phyloP scores from a whole-genome alignment of 2,329 filamentous ascomycete species.

The Dothideomycetes sp. region DNA sequence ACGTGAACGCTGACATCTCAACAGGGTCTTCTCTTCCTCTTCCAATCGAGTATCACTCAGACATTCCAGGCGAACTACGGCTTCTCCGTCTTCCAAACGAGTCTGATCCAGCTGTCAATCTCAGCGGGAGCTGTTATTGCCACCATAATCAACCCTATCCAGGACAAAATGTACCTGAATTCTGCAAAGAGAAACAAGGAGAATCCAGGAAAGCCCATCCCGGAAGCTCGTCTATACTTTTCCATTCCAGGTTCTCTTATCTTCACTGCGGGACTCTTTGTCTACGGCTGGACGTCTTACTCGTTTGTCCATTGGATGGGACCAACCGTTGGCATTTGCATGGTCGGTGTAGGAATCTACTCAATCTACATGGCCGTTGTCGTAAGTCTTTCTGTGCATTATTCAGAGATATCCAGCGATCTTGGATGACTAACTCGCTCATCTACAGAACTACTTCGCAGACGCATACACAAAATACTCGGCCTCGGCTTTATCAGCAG shows the following conservation, averaged over 20 bases:
- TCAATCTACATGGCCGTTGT: slow-evolving; percentile 80
- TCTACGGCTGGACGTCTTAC: slow-evolving; percentile 65
- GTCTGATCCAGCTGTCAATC: slow-evolving; percentile 33
- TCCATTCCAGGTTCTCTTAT: slow-evolving; percentile 33
- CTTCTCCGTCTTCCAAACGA: slow-evolving; percentile 30
- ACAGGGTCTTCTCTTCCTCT: slow-evolving; percentile 36
- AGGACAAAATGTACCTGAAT: slow-evolving; percentile 32
- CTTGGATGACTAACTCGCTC: background rate
- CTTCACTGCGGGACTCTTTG: slow-evolving; percentile 56
- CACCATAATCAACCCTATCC: slow-evolving; percentile 26
- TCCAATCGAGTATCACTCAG: slow-evolving; percentile 35
- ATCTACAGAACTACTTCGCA: slow-evolving; percentile 72
- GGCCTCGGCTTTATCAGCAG: slow-evolving; percentile 70
- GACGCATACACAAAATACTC: slow-evolving; percentile 77
- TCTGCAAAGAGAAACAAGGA: slow-evolving; percentile 24
- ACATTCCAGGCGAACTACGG: slow-evolving; percentile 29
- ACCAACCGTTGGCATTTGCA: slow-evolving; percentile 58
- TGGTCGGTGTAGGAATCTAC: slow-evolving; percentile 79
- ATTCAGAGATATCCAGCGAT: slow-evolving; percentile 15
- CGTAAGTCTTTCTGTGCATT: no score
- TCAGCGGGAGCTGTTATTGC: slow-evolving; percentile 35
- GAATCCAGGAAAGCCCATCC: slow-evolving; percentile 23
- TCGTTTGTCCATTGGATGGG: slow-evolving; percentile 60
- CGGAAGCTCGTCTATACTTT: slow-evolving; percentile 34
- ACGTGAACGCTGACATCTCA: background rate